Base-by-base conservation (phyloP, 495 filamentous ascomycete genomes). In the Annulohypoxylon stygium region DNA sequence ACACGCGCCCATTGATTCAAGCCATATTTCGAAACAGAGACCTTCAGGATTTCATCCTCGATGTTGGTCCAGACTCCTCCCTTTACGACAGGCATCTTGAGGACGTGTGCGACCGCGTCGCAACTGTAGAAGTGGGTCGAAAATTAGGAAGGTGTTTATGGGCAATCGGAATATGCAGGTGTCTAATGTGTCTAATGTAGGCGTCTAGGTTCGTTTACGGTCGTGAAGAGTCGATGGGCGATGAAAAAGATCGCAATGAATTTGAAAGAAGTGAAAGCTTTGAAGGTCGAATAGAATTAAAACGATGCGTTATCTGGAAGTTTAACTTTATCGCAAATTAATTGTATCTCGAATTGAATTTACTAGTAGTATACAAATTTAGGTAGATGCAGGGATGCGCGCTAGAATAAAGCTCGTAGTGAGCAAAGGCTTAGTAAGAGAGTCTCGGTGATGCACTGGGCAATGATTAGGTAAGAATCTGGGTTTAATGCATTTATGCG, bases 1-100 rank as follows among this genome's bases (percentile, higher is more conserved):
- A 98, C 95, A 79, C 96, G 96, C 78, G 97, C 95, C 96, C 96
- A 99, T 83, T 99, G 96, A 81, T 99, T 98, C 39, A 99, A 88
- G 61, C 95, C 95, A 84, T 97, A 98, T 82, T 98, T 98, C 71
- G 93, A 97, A 75, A 97, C 94, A 43, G 92, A 92, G 51, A 93
- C 95, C 80, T 97, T 97, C 83, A 98, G 93, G 76, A 99, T 95
- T 81, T 99, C 96, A 84, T 99, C 96, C 84, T 87, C 87, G 62
- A 86, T 87, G 76, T 86, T 88, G 69, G 87, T 90, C 93, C 96
- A 99, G 74, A 98, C 95, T 77, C 96, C 96, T 83, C 95, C 96
- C 85, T 99, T 98, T 80, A 97, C 95, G 80, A 97, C 94, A 76
- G 94, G 93, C 96, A 98, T 99, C 67, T 74, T 89, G 78, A 76